Base-by-base conservation (phyloP, 2,329 filamentous ascomycete species). In the Sarocladiaceae sp. region DNA sequence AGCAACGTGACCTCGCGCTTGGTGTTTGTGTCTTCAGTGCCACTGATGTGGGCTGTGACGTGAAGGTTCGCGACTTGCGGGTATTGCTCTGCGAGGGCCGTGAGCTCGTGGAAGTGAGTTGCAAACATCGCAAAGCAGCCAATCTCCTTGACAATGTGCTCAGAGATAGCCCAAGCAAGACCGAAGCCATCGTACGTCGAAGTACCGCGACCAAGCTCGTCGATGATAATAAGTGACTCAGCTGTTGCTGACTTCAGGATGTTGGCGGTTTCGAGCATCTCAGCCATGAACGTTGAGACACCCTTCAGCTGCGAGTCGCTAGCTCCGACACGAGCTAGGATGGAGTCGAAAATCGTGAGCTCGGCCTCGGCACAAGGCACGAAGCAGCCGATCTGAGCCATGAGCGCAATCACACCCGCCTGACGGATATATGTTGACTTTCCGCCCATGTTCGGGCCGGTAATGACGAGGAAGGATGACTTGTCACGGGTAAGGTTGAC, bases 371-470 rank as follows among this genome's bases (percentile, higher is more conserved):
- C 72, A 57, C 90, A 96, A 1, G 93, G 93, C 0, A 98, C 94
- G 58, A 97, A 98, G 64, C 89, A 95, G 45, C 93, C 93, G 16
- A 95, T 82, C 62, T 98, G 93, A 1, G 93, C 93, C 89, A 98
- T 95, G 27, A 98, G 76, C 1, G 93, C 91, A 48, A 98, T 93
- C 44, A 96, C 93, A 24, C 91, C 93, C 18, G 95, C 94, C 62
- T 97, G 93, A 15, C 94, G 85, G 58, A 98, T 98, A 62, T 96
- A 98, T 0, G 91, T 98, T 7, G 88, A 95, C 68, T 98, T 98
- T 55, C 93, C 93, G 54, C 93, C 94, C 93, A 98, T 98, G 66
- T 98, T 98, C 42, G 93, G 93, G 0, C 93, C 93, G 0, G 91
- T 97, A 60, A 97, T 96, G 68, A 96, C 91, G 31, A 96, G 74